phyloP scores from a whole-genome alignment of 2,329 filamentous ascomycete genomes.

The Clonostachys rhizophaga region DNA sequence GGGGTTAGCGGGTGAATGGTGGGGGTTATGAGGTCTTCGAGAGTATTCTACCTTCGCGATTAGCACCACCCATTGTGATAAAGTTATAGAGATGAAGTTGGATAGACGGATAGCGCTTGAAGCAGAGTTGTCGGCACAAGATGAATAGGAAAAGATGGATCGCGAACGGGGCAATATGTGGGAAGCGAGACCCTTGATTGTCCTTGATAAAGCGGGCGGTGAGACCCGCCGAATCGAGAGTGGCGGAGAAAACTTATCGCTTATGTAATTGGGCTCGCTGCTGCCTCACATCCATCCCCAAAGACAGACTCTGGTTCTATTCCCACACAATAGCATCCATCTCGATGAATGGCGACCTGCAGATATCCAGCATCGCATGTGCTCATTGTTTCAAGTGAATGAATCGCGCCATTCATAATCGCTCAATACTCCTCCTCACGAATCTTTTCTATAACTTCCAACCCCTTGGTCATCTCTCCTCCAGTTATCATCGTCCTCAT shows the following conservation, averaged over 20 bases:
- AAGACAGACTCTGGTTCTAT: neutral
- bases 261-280: no score
- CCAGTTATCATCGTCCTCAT: slow-evolving; percentile 5
- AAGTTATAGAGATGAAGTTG: neutral
- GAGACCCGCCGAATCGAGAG: neutral
- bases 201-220: no score
- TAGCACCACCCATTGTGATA: slow-evolving; percentile 28
- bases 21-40: neutral
- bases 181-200: no score
- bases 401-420: neutral
- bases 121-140: no score
- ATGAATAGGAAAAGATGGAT: no score
- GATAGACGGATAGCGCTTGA: neutral
- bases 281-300: no score
- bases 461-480: neutral
- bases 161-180: no score
- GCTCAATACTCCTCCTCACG: neutral
- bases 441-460: no score
- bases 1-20: slow-evolving; percentile 13
- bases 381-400: neutral
- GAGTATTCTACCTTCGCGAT: slow-evolving; percentile 25
- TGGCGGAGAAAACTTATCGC: neutral
- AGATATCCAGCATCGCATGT: neutral
- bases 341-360: neutral
- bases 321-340: neutral